Evolutionary conservation across 495 filamentous ascomycete genomes (phyloP).

Genomic region (Penicillium soppii): DNA sequence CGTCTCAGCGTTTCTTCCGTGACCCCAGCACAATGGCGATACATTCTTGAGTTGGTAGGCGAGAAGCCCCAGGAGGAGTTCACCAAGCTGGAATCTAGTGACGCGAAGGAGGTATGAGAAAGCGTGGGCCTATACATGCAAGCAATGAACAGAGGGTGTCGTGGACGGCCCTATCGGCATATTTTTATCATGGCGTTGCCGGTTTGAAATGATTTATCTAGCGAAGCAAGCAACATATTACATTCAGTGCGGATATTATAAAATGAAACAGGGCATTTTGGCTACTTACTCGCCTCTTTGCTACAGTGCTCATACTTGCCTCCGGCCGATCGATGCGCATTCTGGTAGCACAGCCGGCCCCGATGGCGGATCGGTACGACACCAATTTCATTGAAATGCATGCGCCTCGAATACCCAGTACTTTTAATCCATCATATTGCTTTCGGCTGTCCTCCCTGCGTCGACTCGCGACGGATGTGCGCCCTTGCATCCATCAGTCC

Average conservation of each 20-base stretch:
- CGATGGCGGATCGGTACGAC: too few relatives aligned
- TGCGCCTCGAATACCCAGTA: too few relatives aligned
- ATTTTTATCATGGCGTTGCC: slow-evolving; percentile 7
- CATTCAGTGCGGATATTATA: too few relatives aligned
- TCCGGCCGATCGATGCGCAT: too few relatives aligned
- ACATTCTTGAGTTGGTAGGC: slow-evolving; percentile 57
- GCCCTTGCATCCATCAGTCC: too few relatives aligned
- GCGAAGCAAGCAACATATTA: slow-evolving; percentile 2
- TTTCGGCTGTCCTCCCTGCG: not conserved
- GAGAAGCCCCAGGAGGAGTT: slow-evolving; percentile 18
- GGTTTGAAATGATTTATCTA: slow-evolving; percentile 5
- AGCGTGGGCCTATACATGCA: not conserved
- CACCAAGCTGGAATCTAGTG: slow-evolving; percentile 12
- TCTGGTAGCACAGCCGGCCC: too few relatives aligned
- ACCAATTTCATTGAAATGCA: too few relatives aligned
- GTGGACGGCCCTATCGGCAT: too few relatives aligned
- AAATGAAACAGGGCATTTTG: too few relatives aligned
- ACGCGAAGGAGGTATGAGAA: slow-evolving; percentile 9
- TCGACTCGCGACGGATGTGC: slow-evolving; percentile 2
- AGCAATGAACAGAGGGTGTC: not conserved
- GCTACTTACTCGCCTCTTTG: too few relatives aligned
- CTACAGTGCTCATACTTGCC: too few relatives aligned
- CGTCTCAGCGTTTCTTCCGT: slow-evolving; percentile 85
- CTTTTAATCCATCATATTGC: too few relatives aligned
- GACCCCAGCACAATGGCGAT: slow-evolving; percentile 71